A percentile compares a stretch with the other conserved stretches of the same genome.
Evolutionary conservation across 1,284 basidiomycete species (phyloP).

Genomic region (Ganoderma boninense): DNA sequence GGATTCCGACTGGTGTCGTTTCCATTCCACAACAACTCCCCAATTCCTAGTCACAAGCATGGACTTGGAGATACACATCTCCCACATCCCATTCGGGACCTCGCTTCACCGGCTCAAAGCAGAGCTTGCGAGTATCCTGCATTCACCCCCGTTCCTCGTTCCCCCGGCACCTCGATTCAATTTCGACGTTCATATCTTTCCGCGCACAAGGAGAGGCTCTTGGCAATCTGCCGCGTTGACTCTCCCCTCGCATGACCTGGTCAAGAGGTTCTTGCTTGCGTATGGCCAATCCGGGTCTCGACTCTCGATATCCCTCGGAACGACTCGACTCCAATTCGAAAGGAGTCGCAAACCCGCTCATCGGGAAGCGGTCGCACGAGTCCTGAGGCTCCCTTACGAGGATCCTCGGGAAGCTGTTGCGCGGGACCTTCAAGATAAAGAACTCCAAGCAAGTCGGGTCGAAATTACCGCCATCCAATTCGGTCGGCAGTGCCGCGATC

Average conservation of each 20-base stretch:
- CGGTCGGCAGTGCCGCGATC: conserved; percentile 64
- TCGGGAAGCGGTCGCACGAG: conserved; percentile 48
- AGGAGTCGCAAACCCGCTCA: conserved; percentile 44
- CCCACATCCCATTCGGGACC: conserved; percentile 45
- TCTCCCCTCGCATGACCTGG: conserved; percentile 51
- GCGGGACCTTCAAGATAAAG: conserved; percentile 33
- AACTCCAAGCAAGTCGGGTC: conserved; percentile 42
- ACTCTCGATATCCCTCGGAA: conserved; percentile 32
- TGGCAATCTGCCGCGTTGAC: conserved; percentile 56
- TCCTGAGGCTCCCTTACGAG: conserved; percentile 54
- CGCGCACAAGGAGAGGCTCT: conserved; percentile 37
- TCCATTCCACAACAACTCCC: neutral
- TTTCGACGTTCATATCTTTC: conserved; percentile 51
- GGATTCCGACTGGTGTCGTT: neutral
- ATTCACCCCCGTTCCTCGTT: conserved; percentile 48
- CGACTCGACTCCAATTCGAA: conserved; percentile 49
- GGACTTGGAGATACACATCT: conserved; percentile 43
- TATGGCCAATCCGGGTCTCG: conserved; percentile 45
- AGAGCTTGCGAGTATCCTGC: conserved; percentile 54
- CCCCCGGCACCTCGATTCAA: conserved; percentile 50
- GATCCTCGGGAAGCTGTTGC: conserved; percentile 49
- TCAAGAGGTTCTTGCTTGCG: conserved; percentile 50
- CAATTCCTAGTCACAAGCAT: neutral
- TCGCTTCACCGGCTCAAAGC: conserved; percentile 45
- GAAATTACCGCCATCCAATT: conserved; percentile 51